These are phyloP conservation scores for Penicillium sumatraense DNA, from an alignment of 2,329 filamentous ascomycete genomes.

Conservation along the genomic window DNA sequence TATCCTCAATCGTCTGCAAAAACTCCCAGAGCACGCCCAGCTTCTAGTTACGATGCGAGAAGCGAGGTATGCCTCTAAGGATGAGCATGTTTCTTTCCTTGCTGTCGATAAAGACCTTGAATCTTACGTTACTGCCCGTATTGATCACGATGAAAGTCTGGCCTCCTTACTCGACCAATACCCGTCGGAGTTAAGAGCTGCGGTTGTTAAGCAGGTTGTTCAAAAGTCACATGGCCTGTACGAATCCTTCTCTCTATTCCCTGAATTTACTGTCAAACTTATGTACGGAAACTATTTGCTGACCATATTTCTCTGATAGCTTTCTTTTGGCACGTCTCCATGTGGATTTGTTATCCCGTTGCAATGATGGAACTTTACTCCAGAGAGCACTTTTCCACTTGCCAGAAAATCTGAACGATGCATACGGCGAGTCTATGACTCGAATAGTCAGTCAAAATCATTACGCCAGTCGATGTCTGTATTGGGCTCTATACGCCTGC, in stretches of 20 bases:
- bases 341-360: slow-evolving; percentile 33
- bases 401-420: slow-evolving; percentile 32
- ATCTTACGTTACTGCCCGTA: neutral
- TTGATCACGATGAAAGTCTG: slow-evolving; percentile 5
- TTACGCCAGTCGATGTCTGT: slow-evolving; percentile 27
- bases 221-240: neutral
- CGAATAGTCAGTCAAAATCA: slow-evolving; percentile 29
- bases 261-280: neutral
- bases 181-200: neutral
- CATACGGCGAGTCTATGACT: slow-evolving; percentile 38
- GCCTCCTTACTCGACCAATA: neutral
- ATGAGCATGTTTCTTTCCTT: slow-evolving; percentile 4
- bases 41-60: slow-evolving; percentile 36
- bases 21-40: slow-evolving; percentile 37
- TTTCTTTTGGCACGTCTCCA: slow-evolving; percentile 36
- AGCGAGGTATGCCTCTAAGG: neutral
- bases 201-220: neutral
- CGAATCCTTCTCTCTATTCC: neutral
- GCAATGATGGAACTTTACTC: slow-evolving; percentile 23
- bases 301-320: slow-evolving; percentile 10
- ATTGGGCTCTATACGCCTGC: slow-evolving; percentile 33
- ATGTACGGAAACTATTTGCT: neutral
- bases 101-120: slow-evolving; percentile 13
- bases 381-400: slow-evolving; percentile 30
- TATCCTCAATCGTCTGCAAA: slow-evolving; percentile 34